phyloP scores from a whole-genome alignment of 31 red algal genomes.

The Endocladia muricata region DNA sequence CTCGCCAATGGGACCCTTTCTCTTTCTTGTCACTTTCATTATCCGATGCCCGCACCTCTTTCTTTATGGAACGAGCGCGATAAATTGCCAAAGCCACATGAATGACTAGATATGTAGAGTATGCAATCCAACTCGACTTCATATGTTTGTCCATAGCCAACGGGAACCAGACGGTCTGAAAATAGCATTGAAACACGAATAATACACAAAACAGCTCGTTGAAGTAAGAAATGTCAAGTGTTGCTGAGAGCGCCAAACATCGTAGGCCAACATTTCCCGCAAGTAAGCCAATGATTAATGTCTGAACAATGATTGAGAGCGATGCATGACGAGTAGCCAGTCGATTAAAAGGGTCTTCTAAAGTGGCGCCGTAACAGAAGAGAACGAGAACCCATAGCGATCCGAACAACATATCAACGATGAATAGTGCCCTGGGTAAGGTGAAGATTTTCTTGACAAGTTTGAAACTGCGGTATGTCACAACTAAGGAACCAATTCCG shows the following conservation, averaged over 20 bases:
- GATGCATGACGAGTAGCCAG: slow-evolving; percentile 21
- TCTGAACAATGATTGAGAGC: slow-evolving; percentile 36
- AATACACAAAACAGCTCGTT: slow-evolving; percentile 28
- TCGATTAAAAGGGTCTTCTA: slow-evolving; percentile 22
- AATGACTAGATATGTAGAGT: slow-evolving; percentile 22
- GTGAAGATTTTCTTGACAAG: slow-evolving; percentile 27
- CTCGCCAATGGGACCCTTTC: not conserved
- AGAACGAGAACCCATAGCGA: slow-evolving; percentile 34
- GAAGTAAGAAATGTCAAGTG: not conserved
- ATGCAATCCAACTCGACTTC: slow-evolving; percentile 22
- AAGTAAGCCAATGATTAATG: slow-evolving; percentile 15
- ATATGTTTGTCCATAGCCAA: slow-evolving; percentile 33
- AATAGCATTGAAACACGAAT: slow-evolving; percentile 41
- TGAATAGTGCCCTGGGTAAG: slow-evolving; percentile 37
- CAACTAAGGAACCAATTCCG: slow-evolving; percentile 18
- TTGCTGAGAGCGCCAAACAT: slow-evolving; percentile 21
- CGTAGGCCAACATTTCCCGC: slow-evolving; percentile 38
- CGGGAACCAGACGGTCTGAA: slow-evolving; percentile 39
- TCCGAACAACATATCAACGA: slow-evolving; percentile 31
- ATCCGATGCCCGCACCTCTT: not conserved
- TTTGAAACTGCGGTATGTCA: slow-evolving; percentile 13
- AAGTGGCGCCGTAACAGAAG: slow-evolving; percentile 12
- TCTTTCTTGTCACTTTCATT: not conserved
- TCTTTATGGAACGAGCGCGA: slow-evolving; percentile 28
- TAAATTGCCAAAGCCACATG: slow-evolving; percentile 22